Base-by-base conservation (phyloP, 106 monocot genomes). In the Allium sativum region DNA sequence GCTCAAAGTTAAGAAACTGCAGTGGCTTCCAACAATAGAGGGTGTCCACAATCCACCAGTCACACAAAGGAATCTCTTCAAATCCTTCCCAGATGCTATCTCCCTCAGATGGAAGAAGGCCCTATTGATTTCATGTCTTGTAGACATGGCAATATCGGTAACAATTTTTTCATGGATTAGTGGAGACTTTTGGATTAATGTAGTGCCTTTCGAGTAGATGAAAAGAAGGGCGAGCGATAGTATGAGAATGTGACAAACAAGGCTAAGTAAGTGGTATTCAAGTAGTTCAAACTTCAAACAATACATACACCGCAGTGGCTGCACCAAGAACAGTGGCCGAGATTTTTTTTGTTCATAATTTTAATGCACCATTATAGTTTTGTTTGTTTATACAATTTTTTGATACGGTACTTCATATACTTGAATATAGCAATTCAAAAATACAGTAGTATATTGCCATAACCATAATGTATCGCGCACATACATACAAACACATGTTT, bases 231-330 rank as follows among this genome's bases (percentile, higher is more conserved):
- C 70, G 50, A 92, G 44, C 0, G 70, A 56, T 31, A 76, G 42
- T 10, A 87, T 76, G 58, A 83, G 76, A 31, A 18, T 61, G 48
- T 84, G 76, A 56, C 74, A 84, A n/a, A 92, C 47, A 43, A 92
- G 76, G 13, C 81, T 59, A 15, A 92, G 69, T 10, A 87, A 73
- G 62, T 78, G 87, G 66, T 81, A 92, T 44, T 84, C 77, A 6
- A 84, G 68, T 66, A 92, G 53, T 74, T 82, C 84, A 44, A 92
- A 92, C 61, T 74, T 82, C 84, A 44, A 92, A 92, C 61, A 92
- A 65, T 48, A 92, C 71, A 86, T 86, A 92, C 44, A 92, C 53
- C 11, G 74, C 78, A 12, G 91, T 87, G 53, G 70, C 82, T 22
- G 12, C 64, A 16, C 59, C 72, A 15, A 91, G 70, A 0, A 80